Evolutionary conservation across 768 basidiomycete genomes (phyloP).

Genomic region (Cystofilobasidium ferigula): DNA sequence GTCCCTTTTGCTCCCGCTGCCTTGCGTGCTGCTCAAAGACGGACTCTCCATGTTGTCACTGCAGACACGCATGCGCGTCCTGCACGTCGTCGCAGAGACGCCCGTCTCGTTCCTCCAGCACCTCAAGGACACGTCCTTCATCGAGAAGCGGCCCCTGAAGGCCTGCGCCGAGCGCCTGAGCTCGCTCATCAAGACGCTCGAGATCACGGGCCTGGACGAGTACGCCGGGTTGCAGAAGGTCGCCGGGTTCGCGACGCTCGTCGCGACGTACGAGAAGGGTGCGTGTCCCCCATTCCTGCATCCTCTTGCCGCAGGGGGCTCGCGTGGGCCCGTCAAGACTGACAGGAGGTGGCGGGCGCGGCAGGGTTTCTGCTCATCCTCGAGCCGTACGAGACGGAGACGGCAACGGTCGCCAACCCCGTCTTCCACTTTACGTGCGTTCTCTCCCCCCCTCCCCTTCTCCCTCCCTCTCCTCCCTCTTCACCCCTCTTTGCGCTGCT

Average conservation of each 20-base stretch:
- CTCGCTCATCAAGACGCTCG: constrained; percentile 82
- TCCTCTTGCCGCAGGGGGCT: too few relatives aligned
- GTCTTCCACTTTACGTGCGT: constrained; percentile 90
- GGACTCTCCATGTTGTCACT: too few relatives aligned
- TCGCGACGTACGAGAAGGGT: constrained; percentile 97
- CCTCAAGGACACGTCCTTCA: constrained; percentile 96
- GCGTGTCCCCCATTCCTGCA: too few relatives aligned
- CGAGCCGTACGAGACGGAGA: constrained; percentile 97
- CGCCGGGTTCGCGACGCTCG: constrained; percentile 87
- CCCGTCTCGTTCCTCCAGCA: constrained; percentile 94
- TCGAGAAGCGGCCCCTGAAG: constrained; percentile 85
- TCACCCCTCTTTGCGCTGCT: constrained; percentile 23
- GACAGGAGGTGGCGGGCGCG: too few relatives aligned
- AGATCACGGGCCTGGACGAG: constrained; percentile 81
- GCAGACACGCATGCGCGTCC: constrained; percentile 98
- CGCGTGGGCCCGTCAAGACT: too few relatives aligned
- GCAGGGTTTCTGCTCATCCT: constrained; percentile 92
- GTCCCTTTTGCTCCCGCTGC: constrained; percentile 13
- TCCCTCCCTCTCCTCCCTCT: neutral
- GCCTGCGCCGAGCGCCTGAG: constrained; percentile 95
- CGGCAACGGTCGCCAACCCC: constrained; percentile 95
- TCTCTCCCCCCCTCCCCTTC: neutral
- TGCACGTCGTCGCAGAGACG: constrained; percentile 97
- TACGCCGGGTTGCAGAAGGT: constrained; percentile 86
- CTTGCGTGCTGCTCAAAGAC: neutral